These are phyloP conservation scores for Backusella morwellensis DNA, from an alignment of 192 early-diverging fungal genomes.

Conservation along the genomic window DNA sequence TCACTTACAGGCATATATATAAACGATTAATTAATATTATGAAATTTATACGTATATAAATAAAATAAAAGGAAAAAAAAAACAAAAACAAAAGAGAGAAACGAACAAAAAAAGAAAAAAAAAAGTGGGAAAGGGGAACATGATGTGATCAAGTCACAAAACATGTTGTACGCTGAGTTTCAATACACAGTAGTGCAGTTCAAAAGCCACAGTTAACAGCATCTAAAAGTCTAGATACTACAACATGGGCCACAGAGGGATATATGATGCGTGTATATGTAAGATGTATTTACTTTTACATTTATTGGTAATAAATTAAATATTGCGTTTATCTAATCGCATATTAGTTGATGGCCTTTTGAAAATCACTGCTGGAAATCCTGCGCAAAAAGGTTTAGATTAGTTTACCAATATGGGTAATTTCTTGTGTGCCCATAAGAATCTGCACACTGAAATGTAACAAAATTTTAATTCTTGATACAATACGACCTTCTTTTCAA, in stretches of 20 bases:
- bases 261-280: neutral
- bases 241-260: too few species aligned
- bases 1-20: conserved; percentile 2
- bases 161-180: neutral
- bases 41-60: neutral
- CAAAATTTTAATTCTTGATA: too few species aligned
- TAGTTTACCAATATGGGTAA: neutral
- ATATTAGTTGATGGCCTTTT: neutral
- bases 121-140: neutral
- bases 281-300: neutral
- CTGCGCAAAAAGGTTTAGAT: neutral
- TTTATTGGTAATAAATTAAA: neutral
- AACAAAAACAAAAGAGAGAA: neutral
- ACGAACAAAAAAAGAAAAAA: neutral
- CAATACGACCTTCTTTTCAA: neutral
- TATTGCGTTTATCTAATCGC: neutral
- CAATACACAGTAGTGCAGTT: neutral
- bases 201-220: neutral
- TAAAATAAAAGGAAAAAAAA: neutral
- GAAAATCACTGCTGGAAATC: neutral
- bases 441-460: too few species aligned
- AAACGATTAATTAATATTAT: neutral
- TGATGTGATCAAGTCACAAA: neutral
- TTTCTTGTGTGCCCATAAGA: too few species aligned
- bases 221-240: too few species aligned